Base-by-base conservation (phyloP, 2,329 filamentous ascomycete genomes). In the Pyrenophora teres region DNA sequence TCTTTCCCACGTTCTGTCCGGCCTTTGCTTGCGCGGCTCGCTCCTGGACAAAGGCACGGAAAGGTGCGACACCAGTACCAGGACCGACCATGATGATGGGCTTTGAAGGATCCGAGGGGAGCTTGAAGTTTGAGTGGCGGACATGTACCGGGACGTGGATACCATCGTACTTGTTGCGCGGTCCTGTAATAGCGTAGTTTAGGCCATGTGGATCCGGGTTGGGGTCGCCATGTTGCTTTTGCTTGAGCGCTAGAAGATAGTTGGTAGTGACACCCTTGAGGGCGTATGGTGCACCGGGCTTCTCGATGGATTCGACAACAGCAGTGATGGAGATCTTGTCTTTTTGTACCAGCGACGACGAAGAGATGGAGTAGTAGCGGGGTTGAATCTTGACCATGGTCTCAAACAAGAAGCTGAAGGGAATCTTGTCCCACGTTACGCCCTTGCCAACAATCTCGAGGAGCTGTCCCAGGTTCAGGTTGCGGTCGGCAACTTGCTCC, bases 341-440 rank as follows among this genome's bases (percentile, higher is more conserved):
- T 72, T 94, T 92, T 72, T 99, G 92, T 13, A 96, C 92, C 7
- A 92, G 75, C 6, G 94, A 97, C 0, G 94, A 97, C 1, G 95
- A 99, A 2, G 94, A 99, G 74, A 99, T 99, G 42, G 95, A 99
- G 80, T 99, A 99, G 82, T 97, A 99, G 42, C 94, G 90, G 33
- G 94, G 93, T 76, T 99, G 94, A 50, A 99, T 86, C 81, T 97
- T 97, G 77, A 87, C 90, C 56, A 99, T 77, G 60, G 91, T 89
- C 80, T 99, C 94, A 62, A 99, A 92, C 65, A 97, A 87, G 65
- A 92, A 87, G 7, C 94, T 96, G 78, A 99, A 97, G 13, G 94
- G 95, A 49, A 97, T 86, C 47, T 86, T 87, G 47, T 84, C 80
- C 89, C 94, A 99, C 52, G 85, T 85, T 75, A 89, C 79, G 41